Conservation (phyloP, 257 asterid species). For the Ehretia macrophylla region DNA sequence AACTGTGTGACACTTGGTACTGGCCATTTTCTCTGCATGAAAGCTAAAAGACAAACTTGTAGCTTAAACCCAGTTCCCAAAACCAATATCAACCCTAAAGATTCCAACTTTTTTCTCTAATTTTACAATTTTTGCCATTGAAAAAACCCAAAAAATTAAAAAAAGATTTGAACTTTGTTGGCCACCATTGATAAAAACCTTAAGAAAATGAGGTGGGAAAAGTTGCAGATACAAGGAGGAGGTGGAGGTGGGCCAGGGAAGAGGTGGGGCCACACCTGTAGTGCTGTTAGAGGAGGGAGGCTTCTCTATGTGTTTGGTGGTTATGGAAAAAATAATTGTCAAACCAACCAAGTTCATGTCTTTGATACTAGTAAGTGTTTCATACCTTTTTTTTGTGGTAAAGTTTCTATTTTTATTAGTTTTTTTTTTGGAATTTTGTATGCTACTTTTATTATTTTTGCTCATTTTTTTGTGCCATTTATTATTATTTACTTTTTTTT, state of each 20-base stretch:
- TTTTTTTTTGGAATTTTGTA: neutral
- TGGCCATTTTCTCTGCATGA: conserved; percentile 22
- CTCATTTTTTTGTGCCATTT: neutral
- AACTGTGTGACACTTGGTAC: conserved; percentile 17
- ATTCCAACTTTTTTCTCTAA: conserved; percentile 1
- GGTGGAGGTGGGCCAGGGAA: conserved; percentile 76
- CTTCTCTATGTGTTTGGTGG: conserved; percentile 96
- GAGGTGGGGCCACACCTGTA: conserved; percentile 99
- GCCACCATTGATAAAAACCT: neutral
- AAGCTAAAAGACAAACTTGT: conserved; percentile 2
- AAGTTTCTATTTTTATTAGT: neutral
- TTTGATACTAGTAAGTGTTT: conserved; percentile 58
- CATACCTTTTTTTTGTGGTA: neutral
- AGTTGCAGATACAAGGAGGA: conserved; percentile 40
- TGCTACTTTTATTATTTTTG: neutral
- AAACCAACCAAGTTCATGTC: conserved; percentile 86
- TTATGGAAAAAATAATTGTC: conserved; percentile 78
- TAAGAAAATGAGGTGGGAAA: conserved; percentile 80
- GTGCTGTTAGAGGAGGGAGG: conserved; percentile 79
- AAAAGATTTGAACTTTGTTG: neutral
- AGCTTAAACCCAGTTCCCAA: conserved; percentile 3
- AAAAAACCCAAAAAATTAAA: neutral
- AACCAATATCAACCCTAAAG: conserved; percentile 11
- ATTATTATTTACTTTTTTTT: neutral
- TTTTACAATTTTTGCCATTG: neutral